Evolutionary conservation across 2,329 filamentous ascomycete species (phyloP), one percentile per base, ranked within the genome.

Genomic region (Fusarium coicis): DNA sequence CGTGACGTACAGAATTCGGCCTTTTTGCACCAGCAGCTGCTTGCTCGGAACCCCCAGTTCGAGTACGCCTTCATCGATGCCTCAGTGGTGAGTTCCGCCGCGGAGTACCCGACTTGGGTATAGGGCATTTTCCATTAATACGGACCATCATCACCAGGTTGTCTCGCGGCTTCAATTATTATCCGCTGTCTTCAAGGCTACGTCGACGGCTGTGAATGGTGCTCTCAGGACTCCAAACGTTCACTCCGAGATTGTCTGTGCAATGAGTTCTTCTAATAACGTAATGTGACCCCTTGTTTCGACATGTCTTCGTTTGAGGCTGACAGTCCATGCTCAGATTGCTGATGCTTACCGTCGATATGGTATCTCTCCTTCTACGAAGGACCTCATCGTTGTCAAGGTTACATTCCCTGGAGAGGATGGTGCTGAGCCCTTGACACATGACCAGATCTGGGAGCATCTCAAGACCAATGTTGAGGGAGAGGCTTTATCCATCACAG

Each of bases 11-110:
- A 88, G 70, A 99, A 99, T 81, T 89, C 94, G 16, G 83, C 88
- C 2, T 95, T 92, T 78, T 86, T 99, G 47, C 92, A 95, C 58
- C 87, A 92, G 75, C 95, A 98, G 83, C 89, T 99, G 10, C 86
- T 98, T n/a, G 88, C 90, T 10, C 93, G 93, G 58, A 97, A 98
- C 79, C 79, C 89, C 16, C 91, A 92, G 14, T 98, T 95, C 77
- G 95, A 98, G 82, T 98, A 98, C 85, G 95, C 95, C 39, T 93
- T 99, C 74, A 89, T 99, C 52, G 96, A 99, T 83, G 95, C 95
- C 26, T 90, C 89, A 50, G 89, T 93, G 81, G 92, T 95, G 86
- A 69, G 87, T 83, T 71, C 57, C 60, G 53, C 58, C 55, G 37
- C 59, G 63, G 69, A 52, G 54, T 50, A 62, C 60, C 63, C 73